phyloP scores from a whole-genome alignment of 352 stramenopile genomes.

The Peronospora destructor region DNA sequence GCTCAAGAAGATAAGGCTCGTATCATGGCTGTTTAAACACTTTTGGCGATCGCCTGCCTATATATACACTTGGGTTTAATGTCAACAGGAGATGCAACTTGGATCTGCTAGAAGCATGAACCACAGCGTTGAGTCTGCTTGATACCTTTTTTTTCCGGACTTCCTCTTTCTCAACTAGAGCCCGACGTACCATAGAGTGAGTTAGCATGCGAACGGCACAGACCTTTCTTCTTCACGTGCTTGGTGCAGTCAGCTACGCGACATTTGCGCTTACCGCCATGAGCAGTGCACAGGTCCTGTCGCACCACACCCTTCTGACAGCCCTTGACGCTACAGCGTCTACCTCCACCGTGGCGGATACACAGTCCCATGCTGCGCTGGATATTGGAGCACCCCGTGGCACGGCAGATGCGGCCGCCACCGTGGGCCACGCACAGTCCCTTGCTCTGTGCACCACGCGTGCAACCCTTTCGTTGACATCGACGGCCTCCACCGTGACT shows the following conservation, averaged over 20 bases:
- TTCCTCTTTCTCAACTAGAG: conserved; percentile 17
- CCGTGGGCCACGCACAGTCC: conserved; percentile 79
- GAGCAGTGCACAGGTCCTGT: conserved; percentile 79
- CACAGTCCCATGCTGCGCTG: conserved; percentile 84
- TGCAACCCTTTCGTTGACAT: conserved; percentile 80
- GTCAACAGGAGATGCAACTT: conserved; percentile 13
- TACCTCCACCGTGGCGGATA: conserved; percentile 81
- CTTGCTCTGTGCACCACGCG: conserved; percentile 72
- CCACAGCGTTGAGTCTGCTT: background rate
- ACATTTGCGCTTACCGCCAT: conserved; percentile 82
- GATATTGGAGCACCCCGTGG: conserved; percentile 77
- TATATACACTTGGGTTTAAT: conserved; percentile 27
- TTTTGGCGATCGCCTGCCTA: conserved; percentile 12
- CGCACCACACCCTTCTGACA: conserved; percentile 83
- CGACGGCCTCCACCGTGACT: conserved; percentile 71
- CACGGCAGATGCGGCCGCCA: conserved; percentile 71
- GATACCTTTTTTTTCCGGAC: background rate
- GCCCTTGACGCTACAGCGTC: conserved; percentile 70
- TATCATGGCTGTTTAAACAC: conserved; percentile 1
- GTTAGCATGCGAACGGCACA: conserved; percentile 74
- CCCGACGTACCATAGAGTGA: conserved; percentile 32
- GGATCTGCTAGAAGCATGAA: conserved; percentile 1
- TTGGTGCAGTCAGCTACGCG: conserved; percentile 74
- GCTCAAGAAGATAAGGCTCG: too few species aligned
- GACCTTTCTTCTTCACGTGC: conserved; percentile 81